Percentiles rank a stretch among this genome's conserved stretches.
These are phyloP conservation scores for Tricholoma terreum DNA, from an alignment of 768 basidiomycete species.

Conservation along the genomic window DNA sequence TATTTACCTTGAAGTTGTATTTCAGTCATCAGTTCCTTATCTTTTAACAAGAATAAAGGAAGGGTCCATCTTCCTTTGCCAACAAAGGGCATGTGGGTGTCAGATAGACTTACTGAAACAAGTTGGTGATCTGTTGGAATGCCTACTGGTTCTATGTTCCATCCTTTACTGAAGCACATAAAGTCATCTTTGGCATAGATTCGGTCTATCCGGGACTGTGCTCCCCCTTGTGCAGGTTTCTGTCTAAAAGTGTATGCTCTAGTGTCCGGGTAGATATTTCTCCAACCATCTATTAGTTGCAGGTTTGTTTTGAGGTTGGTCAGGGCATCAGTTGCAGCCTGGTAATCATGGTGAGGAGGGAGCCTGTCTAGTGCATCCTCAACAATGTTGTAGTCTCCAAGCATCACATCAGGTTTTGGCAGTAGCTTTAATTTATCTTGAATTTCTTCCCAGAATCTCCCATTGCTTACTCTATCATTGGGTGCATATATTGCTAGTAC, in stretches of 20 bases:
- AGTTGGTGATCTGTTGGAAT: constrained; percentile 32
- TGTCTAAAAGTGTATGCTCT: constrained; percentile 27
- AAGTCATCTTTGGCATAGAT: constrained; percentile 26
- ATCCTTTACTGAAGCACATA: constrained; percentile 14
- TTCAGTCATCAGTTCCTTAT: too few relatives aligned
- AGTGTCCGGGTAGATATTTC: constrained; percentile 17
- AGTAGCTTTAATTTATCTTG: constrained; percentile 6
- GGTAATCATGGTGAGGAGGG: constrained; percentile 21
- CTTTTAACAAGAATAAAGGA: neutral
- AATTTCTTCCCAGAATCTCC: constrained; percentile 5
- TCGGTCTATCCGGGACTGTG: constrained; percentile 33
- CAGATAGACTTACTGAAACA: constrained; percentile 19
- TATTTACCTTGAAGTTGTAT: too few relatives aligned
- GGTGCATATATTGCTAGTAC: constrained; percentile 37
- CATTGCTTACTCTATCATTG: constrained; percentile 23
- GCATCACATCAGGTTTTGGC: constrained; percentile 28
- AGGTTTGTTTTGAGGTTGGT: constrained; percentile 17
- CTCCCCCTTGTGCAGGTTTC: neutral
- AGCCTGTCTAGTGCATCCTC: constrained; percentile 36
- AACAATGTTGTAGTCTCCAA: constrained; percentile 42
- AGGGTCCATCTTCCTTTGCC: neutral
- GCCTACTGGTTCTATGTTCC: constrained; percentile 18
- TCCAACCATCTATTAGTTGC: constrained; percentile 30
- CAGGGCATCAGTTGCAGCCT: constrained; percentile 11
- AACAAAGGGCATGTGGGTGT: constrained; percentile 21